Conservation (phyloP, 306 rosid genomes). For the Castanospermum australe region DNA sequence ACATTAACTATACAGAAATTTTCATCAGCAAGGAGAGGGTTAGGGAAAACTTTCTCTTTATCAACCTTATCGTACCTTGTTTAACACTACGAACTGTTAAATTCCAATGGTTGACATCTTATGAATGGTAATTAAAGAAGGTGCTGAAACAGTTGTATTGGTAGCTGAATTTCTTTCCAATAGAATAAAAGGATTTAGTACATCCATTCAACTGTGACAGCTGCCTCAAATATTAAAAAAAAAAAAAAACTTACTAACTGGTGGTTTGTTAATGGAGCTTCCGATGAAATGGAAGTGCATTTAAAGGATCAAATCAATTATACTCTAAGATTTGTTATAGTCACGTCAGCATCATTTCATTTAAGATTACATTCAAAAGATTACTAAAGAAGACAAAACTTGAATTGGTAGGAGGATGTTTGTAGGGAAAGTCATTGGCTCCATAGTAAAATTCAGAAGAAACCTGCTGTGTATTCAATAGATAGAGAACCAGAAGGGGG, state of each 20-base stretch:
- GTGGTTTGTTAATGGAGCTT: neutral
- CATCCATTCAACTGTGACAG: neutral
- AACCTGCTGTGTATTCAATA: neutral
- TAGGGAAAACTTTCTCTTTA: neutral
- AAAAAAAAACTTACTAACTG: neutral
- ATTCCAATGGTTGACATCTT: neutral
- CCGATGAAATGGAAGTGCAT: neutral
- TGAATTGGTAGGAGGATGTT: constrained; percentile 8
- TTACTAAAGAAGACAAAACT: neutral
- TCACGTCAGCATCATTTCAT: neutral
- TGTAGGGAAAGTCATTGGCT: neutral
- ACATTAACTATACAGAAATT: neutral
- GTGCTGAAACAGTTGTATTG: neutral
- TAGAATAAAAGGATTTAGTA: neutral
- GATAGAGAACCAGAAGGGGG: neutral
- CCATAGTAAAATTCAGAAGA: neutral
- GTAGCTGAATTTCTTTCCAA: neutral
- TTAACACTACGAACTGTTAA: neutral
- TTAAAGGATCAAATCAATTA: neutral
- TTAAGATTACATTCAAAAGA: neutral
- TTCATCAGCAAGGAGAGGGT: neutral
- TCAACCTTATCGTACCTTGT: neutral
- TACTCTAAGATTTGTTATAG: neutral
- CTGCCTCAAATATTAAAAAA: neutral
- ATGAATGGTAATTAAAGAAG: neutral